Base-by-base conservation (phyloP, 2,329 filamentous ascomycete species). In the Escovopsis sp. region DNA sequence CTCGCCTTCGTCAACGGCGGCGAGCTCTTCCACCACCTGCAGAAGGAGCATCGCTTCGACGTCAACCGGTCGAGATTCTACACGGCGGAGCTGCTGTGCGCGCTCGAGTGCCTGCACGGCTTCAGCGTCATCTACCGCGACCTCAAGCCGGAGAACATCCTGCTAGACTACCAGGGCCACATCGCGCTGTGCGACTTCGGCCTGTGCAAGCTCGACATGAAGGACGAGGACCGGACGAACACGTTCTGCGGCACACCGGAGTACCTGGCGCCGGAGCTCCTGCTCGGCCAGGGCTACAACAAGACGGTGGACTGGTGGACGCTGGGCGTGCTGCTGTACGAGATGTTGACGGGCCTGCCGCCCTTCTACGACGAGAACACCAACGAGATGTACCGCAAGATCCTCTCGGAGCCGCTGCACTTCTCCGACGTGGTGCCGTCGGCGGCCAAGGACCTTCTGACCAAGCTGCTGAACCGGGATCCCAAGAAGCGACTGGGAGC, bases 241-340 rank as follows among this genome's bases (percentile, higher is more conserved):
- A 96, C 87, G 2, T 96, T 96, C 67, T 96, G 90, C 53, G 90
- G 90, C 43, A 98, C 90, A 5, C 90, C 90, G 31, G 90, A 98
- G 60, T 98, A 98, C 51, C 75, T 96, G 33, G 90, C 90, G 3
- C 90, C 90, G 1, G 90, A 98, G 57, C 70, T 98, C 39, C 68
- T 98, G 21, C 77, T 93, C 52, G 88, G 87, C 34, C 82, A 90
- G 51, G 90, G 90, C 35, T 96, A 96, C 66, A 94, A 92, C 51
- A 96, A 96, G 70, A 85, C 86, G 13, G 90, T 96, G 29, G 87
- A 94, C 56, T 98, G 90, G 90, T 98, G 90, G 90, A 96, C 90
- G 17, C 71, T 98, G 14, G 90, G 90, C 51, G 90, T 98, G 39
- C 68, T 98, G 37, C 72, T 98, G 23, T 98, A 94, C 57, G 90